Evolutionary conservation across 148 eudicot species (phyloP).

Genomic region (Camellia lanceoleosa): DNA sequence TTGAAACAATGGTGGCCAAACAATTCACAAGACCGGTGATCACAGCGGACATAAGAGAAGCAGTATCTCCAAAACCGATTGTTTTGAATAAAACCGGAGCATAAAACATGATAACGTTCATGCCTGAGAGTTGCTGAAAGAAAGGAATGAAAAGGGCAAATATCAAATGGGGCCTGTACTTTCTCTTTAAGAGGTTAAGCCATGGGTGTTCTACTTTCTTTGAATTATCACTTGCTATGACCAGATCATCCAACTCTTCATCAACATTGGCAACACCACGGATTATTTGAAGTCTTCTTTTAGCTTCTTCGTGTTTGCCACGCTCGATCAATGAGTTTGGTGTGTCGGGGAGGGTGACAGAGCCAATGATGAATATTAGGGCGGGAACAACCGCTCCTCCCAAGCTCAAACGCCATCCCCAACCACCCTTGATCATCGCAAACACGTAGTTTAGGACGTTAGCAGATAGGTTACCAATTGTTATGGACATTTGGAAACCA

Average conservation of each 20-base stretch:
- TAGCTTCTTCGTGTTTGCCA: background rate
- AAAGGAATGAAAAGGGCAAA: background rate
- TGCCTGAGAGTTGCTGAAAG: background rate
- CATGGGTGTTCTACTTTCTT: background rate
- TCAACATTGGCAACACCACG: slow-evolving; percentile 27
- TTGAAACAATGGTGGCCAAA: background rate
- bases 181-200: background rate
- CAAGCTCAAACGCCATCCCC: too few species aligned
- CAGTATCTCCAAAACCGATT: background rate
- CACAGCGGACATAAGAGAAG: background rate
- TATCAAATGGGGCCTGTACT: background rate
- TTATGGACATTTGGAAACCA: too few species aligned
- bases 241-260: too few species aligned
- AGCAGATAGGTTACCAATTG: too few species aligned
- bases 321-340: slow-evolving; percentile 34
- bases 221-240: slow-evolving; percentile 20
- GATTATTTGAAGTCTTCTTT: slow-evolving; percentile 17
- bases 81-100: background rate
- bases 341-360: too few species aligned
- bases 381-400: slow-evolving; percentile 33
- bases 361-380: slow-evolving; percentile 17
- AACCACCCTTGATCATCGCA: too few species aligned
- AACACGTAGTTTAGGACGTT: too few species aligned
- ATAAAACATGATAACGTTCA: background rate
- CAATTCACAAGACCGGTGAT: background rate